Evolutionary conservation across 2,329 filamentous ascomycete genomes (phyloP), one percentile per base, ranked within the genome.

Genomic region (Colletotrichum siamense): DNA sequence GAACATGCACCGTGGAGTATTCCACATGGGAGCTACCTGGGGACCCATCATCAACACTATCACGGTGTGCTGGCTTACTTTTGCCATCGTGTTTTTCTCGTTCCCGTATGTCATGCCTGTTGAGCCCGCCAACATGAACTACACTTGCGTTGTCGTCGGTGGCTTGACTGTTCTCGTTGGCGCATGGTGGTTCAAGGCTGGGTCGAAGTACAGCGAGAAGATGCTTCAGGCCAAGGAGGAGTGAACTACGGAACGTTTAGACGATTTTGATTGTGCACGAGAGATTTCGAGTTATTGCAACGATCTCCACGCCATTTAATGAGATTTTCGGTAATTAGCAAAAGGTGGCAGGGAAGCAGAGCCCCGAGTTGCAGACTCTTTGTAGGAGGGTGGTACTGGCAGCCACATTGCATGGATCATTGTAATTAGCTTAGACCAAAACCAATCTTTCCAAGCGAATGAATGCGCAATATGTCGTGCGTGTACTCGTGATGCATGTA

Each of bases 71-170:
- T 87, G 85, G 85, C 80, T 86, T 9, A 73, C 80, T 1, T 87
- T 88, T 64, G 85, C 85, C 6, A 85, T 87, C 30, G 81, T 87
- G 2, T 87, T 88, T 79, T 87, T 87, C 79, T 86, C 84, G 2
- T 87, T 88, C 78, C 87, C 86, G 0, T 87, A 86, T 69, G 79
- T 82, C 55, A 83, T 82, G 80, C 86, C 86, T 1, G 85, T 86
- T 10, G 79, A 79, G 36, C 79, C 79, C 3, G 75, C 77, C 30
- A 88, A 87, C 73, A 89, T 89, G 87, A 89, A 88, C 74, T 88
- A 89, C 77, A 88, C 87, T 3, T 88, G 87, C 64, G 86, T 87
- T 1, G 86, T 87, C 15, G 85, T 88, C 7, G 87, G 86, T 2
- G 87, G 81, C 0, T 68, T 82, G 30, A n/a, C 76, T 5, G 83